Evolutionary conservation across 164 flowering plant genomes (phyloP), one percentile per base, ranked within the genome.

Genomic region (Hamamelis virginiana): DNA sequence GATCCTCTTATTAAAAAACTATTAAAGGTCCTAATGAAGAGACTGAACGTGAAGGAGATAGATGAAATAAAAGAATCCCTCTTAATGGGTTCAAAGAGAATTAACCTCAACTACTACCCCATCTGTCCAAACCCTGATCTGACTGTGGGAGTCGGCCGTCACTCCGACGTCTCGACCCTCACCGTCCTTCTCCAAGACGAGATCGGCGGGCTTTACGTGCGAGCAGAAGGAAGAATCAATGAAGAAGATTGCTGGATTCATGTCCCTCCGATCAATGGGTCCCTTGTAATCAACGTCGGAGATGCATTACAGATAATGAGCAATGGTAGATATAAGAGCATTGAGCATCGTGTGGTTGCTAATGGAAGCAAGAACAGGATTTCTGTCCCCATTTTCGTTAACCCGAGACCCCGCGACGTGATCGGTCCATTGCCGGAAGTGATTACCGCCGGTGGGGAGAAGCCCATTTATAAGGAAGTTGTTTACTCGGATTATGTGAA

Each of bases 61-160:
- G 81, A 82, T 26, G 68, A 72, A 48, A 41, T 21, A 15, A 81
- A 66, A 45, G 69, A 71, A 53, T 61, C 71, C 3, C 27, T 76
- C 0, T 55, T 86, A 0, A 83, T 74, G 78, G 85, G 85, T 5
- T 76, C 85, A 0, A 65, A 56, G 23, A 62, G 75, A 48, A 68
- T 78, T 25, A 78, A 79, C 79, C 73, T 82, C 0, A 82, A 81
- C 62, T 77, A 80, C 78, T 84, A 86, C 41, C 89, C 89, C 5
- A 75, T 25, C n/a, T 86, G 87, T 61, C 89, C 89, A 0, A 82
- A 82, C 56, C 89, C 87, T 8, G 82, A 83, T 21, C 84, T 86
- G 33, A 73, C 87, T 0, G 77, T 75, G 0, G 89, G 85, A 14
- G 82, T 81, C 5, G 87, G 87, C 1, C 80, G 80, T 13, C 89